Conservation (phyloP, 371 early-diverging fungal genomes). For the Mucor indicus region DNA sequence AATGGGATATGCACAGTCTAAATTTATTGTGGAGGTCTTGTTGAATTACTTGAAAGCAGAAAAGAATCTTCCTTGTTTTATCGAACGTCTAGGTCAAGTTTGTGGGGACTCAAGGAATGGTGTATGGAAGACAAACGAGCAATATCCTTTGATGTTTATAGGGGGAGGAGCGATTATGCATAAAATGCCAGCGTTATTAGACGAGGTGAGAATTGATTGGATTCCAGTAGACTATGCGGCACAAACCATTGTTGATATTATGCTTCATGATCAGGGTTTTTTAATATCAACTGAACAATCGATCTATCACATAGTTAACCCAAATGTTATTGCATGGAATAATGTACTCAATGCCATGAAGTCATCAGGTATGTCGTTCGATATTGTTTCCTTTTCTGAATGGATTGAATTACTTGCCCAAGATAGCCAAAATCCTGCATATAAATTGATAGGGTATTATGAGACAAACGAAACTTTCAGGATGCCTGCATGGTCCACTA, state of each 20-base stretch:
- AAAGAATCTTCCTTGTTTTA: slow-evolving; percentile 30
- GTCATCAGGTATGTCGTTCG: slow-evolving; percentile 26
- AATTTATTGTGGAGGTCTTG: slow-evolving; percentile 34
- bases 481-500: too few relatives aligned
- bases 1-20: slow-evolving; percentile 42
- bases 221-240: slow-evolving; percentile 33
- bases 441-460: too few relatives aligned
- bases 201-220: slow-evolving; percentile 33
- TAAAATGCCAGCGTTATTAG: too few relatives aligned
- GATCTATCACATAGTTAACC: slow-evolving; percentile 40
- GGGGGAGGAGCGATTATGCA: too few relatives aligned
- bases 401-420: too few relatives aligned
- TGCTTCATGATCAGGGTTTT: slow-evolving; percentile 16
- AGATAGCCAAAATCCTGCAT: too few relatives aligned
- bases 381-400: slow-evolving; percentile 12
- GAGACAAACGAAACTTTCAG: too few relatives aligned
- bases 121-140: slow-evolving; percentile 38
- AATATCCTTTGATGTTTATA: slow-evolving; percentile 28
- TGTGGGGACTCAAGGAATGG: slow-evolving; percentile 35
- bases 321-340: slow-evolving; percentile 19
- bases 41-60: slow-evolving; percentile 17
- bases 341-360: slow-evolving; percentile 23
- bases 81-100: slow-evolving; percentile 41
- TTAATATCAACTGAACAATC: not conserved
- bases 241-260: slow-evolving; percentile 25